Conservation (phyloP, 192 early-diverging fungal species). For the Gamsiella multidivaricata region DNA sequence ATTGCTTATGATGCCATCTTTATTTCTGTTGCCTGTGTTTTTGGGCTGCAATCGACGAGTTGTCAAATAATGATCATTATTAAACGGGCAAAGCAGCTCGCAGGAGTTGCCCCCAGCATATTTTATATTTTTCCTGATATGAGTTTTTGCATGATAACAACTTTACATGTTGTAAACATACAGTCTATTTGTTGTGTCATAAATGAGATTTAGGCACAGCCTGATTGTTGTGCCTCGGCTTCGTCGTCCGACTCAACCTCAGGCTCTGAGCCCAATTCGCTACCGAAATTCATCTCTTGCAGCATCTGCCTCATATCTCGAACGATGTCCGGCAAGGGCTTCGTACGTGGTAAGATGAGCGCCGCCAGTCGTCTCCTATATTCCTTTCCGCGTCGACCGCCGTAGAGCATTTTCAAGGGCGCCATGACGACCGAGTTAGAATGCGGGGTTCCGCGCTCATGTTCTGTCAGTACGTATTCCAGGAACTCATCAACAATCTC, state of each 20-base stretch:
- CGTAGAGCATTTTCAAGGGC: slow-evolving; percentile 57
- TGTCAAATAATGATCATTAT: no score
- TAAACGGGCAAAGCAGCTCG: no score
- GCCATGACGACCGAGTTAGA: slow-evolving; percentile 54
- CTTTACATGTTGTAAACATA: no score
- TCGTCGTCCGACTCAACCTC: slow-evolving; percentile 13
- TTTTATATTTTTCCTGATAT: no score
- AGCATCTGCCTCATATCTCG: slow-evolving; percentile 29
- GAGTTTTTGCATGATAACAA: no score
- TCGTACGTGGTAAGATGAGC: slow-evolving; percentile 27
- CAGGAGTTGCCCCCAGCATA: no score
- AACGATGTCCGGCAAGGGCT: slow-evolving; percentile 37
- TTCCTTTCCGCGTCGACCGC: slow-evolving; percentile 43
- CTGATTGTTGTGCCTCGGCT: background rate
- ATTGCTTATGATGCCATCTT: no score
- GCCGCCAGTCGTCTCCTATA: slow-evolving; percentile 48
- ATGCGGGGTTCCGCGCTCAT: slow-evolving; percentile 43
- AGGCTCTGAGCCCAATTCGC: background rate
- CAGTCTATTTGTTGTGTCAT: no score
- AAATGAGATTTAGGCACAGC: background rate
- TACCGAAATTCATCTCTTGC: slow-evolving; percentile 39
- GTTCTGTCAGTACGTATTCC: slow-evolving; percentile 30
- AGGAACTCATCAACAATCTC: slow-evolving; percentile 55
- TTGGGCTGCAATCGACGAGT: no score
- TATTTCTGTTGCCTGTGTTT: no score